phyloP scores from a whole-genome alignment of 371 early-diverging fungal genomes.

The Apophysomyces sp. region DNA sequence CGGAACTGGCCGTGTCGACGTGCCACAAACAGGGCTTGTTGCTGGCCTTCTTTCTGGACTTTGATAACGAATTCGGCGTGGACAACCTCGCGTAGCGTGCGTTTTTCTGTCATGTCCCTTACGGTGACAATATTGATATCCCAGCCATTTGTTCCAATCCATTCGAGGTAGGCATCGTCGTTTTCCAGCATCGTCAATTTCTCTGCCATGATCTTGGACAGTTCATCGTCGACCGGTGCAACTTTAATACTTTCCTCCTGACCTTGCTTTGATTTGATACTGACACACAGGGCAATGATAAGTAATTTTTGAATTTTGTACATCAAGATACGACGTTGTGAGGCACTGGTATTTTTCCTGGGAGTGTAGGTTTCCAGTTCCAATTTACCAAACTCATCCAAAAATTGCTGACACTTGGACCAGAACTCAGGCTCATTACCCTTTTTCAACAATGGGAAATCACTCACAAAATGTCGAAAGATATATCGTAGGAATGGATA shows the following conservation, averaged over 20 bases:
- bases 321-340: slow-evolving; percentile 33
- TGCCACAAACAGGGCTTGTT: slow-evolving; percentile 19
- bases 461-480: slow-evolving; percentile 27
- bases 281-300: slow-evolving; percentile 31
- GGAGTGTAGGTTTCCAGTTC: slow-evolving; percentile 31
- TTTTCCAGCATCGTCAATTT: slow-evolving; percentile 7
- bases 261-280: slow-evolving; percentile 41
- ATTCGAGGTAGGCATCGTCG: slow-evolving; percentile 23
- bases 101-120: slow-evolving; percentile 21
- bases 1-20: slow-evolving; percentile 37
- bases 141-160: slow-evolving; percentile 23
- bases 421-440: slow-evolving; percentile 31
- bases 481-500: slow-evolving; percentile 37
- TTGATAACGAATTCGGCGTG: slow-evolving; percentile 36
- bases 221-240: background rate
- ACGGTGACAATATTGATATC: slow-evolving; percentile 29
- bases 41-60: slow-evolving; percentile 11
- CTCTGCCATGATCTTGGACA: background rate
- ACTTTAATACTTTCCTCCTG: slow-evolving; percentile 38
- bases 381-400: slow-evolving; percentile 34
- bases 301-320: slow-evolving; percentile 39
- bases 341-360: slow-evolving; percentile 19
- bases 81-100: slow-evolving; percentile 18
- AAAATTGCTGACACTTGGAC: slow-evolving; percentile 29
- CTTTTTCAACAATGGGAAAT: slow-evolving; percentile 42